phyloP scores from a whole-genome alignment of 2,329 filamentous ascomycete genomes.

The Xylaria sp. region DNA sequence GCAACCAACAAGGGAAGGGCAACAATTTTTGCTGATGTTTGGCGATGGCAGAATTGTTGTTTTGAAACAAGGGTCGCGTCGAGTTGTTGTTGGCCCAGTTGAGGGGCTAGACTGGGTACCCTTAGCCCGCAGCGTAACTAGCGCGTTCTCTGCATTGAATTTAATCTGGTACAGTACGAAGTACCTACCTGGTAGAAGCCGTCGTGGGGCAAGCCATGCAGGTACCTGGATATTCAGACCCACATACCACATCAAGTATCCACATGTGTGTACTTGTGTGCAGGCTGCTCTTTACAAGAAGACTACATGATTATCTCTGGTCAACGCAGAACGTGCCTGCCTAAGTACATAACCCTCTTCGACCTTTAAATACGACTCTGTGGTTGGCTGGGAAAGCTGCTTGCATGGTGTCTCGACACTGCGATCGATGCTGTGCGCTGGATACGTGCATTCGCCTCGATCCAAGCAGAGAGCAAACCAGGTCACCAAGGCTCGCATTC shows the following conservation, averaged over 20 bases:
- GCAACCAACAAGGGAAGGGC: conserved; percentile 3
- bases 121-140: neutral
- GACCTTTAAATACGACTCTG: neutral
- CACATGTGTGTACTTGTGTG: too few species aligned
- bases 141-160: neutral
- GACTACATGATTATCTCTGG: neutral
- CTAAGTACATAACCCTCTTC: neutral
- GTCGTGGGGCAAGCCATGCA: neutral
- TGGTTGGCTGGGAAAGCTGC: conserved; percentile 26
- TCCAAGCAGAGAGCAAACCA: conserved; percentile 29
- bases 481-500: neutral
- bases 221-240: neutral
- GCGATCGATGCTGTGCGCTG: conserved; percentile 29
- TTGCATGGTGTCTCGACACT: conserved; percentile 32
- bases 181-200: too few species aligned
- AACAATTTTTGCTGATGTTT: conserved; percentile 15
- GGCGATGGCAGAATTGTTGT: conserved; percentile 27
- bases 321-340: neutral
- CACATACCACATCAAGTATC: too few species aligned
- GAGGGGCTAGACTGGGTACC: conserved; percentile 24
- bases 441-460: conserved; percentile 36
- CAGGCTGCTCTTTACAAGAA: too few species aligned
- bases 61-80: conserved; percentile 35
- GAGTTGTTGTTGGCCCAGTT: conserved; percentile 15
- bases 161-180: too few species aligned